Evolutionary conservation across 352 stramenopile species (phyloP), one percentile per base, ranked within the genome.

Genomic region (Poterioochromonas sp.): DNA sequence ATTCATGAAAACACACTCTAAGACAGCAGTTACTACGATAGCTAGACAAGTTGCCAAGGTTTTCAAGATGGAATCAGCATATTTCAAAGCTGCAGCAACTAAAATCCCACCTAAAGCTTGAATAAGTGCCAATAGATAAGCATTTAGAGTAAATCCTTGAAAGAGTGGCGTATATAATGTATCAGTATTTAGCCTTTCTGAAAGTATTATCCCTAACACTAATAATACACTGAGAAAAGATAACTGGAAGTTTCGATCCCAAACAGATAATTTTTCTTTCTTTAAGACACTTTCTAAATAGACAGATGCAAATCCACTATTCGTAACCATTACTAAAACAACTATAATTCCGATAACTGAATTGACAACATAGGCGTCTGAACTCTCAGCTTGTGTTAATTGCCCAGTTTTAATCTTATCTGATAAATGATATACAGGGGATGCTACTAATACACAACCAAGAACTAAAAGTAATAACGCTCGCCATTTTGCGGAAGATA

Each of bases 401-500:
- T 8, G 32, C 12, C 5, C 11, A 44, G 32, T 29, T 8, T 47
- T n/a, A 2, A 18, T 29, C 32, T 41, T 71, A 32, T 22, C 26
- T 34, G 51, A 12, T 32, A 8, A 22, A 71, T 80, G 78, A 32
- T 58, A 60, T 35, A 37, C 40, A 39, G 60, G 65, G n/a, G 47
- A 64, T 22, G 82, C 80, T 32, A 85, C 80, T 12, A 85, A 76
- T 3, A 91, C 73, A 1, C 88, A 85, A 49, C 87, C 87, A 49
- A 90, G 73, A 74, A 91, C 87, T 12, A 93, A 80, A 5, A 83
- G 83, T 47, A 91, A 80, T 44, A 93, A 81, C n/a, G 88, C 84
- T 65, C 87, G 84, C 87, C 87, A 91, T 80, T 90, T 88, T 0
- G 86, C 85, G 81, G 81, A 83, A 68, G 85, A 89, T 80, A 91